Evolutionary conservation across 192 early-diverging fungal genomes (phyloP).

Genomic region (Kappamyces sp.): DNA sequence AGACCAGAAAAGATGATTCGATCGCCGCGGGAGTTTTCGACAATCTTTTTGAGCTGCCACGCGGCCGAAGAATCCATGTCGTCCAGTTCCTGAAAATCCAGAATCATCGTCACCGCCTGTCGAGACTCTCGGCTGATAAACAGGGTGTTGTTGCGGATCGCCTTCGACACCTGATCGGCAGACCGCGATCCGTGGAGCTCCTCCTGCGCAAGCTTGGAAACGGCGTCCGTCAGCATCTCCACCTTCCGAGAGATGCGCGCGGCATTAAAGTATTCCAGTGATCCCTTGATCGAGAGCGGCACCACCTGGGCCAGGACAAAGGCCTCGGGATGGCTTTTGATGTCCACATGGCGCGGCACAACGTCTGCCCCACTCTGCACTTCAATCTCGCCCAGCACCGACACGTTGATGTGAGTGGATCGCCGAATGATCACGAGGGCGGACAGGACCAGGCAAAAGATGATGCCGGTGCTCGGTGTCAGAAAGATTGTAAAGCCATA

Average conservation of each 20-base stretch:
- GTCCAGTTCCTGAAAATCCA: slow-evolving; percentile 31
- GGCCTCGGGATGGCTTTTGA: slow-evolving; percentile 31
- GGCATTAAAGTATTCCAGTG: slow-evolving; percentile 40
- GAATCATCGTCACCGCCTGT: slow-evolving; percentile 26
- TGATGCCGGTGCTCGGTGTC: slow-evolving; percentile 22
- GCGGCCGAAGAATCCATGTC: slow-evolving; percentile 7
- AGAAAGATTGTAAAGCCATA: slow-evolving; percentile 27
- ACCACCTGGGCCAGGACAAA: slow-evolving; percentile 27
- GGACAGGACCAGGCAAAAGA: slow-evolving; percentile 27
- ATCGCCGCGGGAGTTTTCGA: slow-evolving; percentile 17
- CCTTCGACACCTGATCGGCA: too few species aligned
- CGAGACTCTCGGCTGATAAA: too few species aligned
- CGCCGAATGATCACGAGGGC: slow-evolving; percentile 30
- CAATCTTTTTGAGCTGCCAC: slow-evolving; percentile 17
- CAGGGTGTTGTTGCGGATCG: too few species aligned
- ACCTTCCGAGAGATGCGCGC: slow-evolving; percentile 28
- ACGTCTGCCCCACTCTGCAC: neutral
- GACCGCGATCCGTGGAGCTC: neutral
- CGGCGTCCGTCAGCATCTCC: slow-evolving; percentile 25
- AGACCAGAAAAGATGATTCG: too few species aligned
- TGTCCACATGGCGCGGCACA: slow-evolving; percentile 18
- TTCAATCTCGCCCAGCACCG: slow-evolving; percentile 26
- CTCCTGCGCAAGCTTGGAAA: neutral
- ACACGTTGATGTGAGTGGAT: slow-evolving; percentile 24
- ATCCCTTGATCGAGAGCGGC: slow-evolving; percentile 23